These are phyloP conservation scores for Umbelopsis sp. DNA, from an alignment of 371 early-diverging fungal species.

Conservation along the genomic window DNA sequence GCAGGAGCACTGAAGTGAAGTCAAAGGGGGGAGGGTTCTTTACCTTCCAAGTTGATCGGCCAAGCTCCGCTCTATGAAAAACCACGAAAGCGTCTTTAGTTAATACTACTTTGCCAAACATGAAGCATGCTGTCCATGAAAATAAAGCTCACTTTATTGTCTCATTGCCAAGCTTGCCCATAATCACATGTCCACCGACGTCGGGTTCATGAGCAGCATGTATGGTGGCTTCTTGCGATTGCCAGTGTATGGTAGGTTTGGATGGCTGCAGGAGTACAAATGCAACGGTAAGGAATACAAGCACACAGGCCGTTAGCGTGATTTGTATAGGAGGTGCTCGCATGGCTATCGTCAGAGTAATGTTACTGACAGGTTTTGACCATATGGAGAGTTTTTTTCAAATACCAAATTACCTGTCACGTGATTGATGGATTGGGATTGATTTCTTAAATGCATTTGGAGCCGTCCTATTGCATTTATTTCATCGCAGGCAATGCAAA, in stretches of 20 bases:
- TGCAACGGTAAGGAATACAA: not conserved
- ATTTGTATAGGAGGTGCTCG: constrained; percentile 1
- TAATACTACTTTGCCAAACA: not conserved
- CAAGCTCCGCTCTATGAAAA: constrained; percentile 76
- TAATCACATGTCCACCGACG: constrained; percentile 60
- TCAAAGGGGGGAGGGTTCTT: too few species aligned
- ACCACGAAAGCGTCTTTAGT: not conserved
- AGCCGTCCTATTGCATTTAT: too few species aligned
- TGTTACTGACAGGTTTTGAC: too few species aligned
- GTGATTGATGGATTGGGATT: too few species aligned
- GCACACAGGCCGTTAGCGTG: not conserved
- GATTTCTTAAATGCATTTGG: too few species aligned
- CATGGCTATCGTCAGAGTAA: not conserved
- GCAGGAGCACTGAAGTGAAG: not conserved
- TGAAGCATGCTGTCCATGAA: not conserved
- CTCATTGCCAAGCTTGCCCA: constrained; percentile 81
- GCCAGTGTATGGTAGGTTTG: not conserved
- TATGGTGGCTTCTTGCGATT: not conserved
- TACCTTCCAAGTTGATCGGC: constrained; percentile 80
- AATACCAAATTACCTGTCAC: too few species aligned
- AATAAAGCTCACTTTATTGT: constrained; percentile 65
- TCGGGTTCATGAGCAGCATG: not conserved
- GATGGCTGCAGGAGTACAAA: not conserved
- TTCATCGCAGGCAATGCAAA: too few species aligned
- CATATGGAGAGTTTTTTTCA: too few species aligned